These are phyloP conservation scores for Vaucheria bursata DNA, from an alignment of 352 stramenopile genomes.

Conservation along the genomic window DNA sequence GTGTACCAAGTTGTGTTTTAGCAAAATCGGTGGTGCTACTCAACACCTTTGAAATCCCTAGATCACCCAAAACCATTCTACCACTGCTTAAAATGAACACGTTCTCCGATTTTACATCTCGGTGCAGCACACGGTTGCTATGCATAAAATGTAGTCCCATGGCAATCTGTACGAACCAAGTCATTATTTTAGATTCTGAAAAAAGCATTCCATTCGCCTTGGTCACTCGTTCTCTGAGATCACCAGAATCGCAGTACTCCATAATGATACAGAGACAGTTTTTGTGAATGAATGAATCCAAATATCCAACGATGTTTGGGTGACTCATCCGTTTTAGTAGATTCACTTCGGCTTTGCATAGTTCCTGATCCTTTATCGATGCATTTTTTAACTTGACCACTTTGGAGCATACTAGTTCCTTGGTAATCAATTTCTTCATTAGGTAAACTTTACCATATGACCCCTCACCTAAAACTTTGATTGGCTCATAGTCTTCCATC, in stretches of 20 bases:
- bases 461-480: slow-evolving; percentile 69
- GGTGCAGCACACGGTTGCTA: slow-evolving; percentile 56
- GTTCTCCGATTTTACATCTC: slow-evolving; percentile 55
- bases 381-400: slow-evolving; percentile 47
- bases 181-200: slow-evolving; percentile 58
- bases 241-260: slow-evolving; percentile 55
- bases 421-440: slow-evolving; percentile 64
- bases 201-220: slow-evolving; percentile 44
- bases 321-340: slow-evolving; percentile 48
- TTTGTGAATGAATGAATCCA: slow-evolving; percentile 55
- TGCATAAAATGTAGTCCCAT: slow-evolving; percentile 72
- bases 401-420: slow-evolving; percentile 74
- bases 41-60: slow-evolving; percentile 44
- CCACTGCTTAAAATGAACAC: slow-evolving; percentile 52
- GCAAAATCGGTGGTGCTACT: slow-evolving; percentile 37
- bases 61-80: slow-evolving; percentile 37
- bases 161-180: slow-evolving; percentile 68
- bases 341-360: slow-evolving; percentile 51
- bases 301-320: slow-evolving; percentile 55
- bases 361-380: slow-evolving; percentile 48
- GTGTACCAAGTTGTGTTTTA: slow-evolving; percentile 51
- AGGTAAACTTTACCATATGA: slow-evolving; percentile 76
- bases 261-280: slow-evolving; percentile 56
- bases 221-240: slow-evolving; percentile 51
- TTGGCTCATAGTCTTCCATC: slow-evolving; percentile 51